A percentile compares a stretch with the other conserved stretches of the same genome.
Evolutionary conservation across 108 stramenopile genomes (phyloP).

Genomic region (Craspedostauros australis): DNA sequence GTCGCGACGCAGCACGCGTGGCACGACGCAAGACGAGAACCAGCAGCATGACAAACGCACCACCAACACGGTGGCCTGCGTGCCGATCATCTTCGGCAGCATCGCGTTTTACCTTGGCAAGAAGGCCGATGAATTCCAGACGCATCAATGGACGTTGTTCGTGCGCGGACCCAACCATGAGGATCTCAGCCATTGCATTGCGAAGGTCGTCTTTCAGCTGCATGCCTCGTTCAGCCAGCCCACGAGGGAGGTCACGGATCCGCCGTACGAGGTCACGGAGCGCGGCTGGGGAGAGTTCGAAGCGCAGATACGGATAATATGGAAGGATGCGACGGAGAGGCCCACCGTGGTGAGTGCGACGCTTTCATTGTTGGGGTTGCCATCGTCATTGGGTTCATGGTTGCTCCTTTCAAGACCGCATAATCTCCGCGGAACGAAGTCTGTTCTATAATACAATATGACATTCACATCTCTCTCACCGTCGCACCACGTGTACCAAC

Average conservation of each 20-base stretch:
- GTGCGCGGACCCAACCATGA: conserved; percentile 84
- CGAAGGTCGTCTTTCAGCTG: conserved; percentile 93
- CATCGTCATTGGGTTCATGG: background rate
- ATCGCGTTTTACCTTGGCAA: conserved; percentile 88
- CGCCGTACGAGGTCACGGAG: conserved; percentile 92
- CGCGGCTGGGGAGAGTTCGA: conserved; percentile 99
- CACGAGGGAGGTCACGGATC: conserved; percentile 65
- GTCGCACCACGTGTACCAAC: too few relatives aligned
- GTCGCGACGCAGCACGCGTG: too few relatives aligned
- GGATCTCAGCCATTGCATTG: conserved; percentile 72
- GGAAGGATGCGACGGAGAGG: conserved; percentile 82
- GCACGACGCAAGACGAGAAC: too few relatives aligned
- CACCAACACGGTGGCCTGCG: conserved; percentile 65
- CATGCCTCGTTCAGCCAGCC: conserved; percentile 93
- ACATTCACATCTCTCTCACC: too few relatives aligned
- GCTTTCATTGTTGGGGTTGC: background rate
- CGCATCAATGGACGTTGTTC: conserved; percentile 89
- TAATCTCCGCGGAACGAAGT: too few relatives aligned
- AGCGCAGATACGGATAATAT: conserved; percentile 85
- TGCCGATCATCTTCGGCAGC: conserved; percentile 92
- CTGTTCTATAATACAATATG: too few relatives aligned
- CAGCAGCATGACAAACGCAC: conserved; percentile 1
- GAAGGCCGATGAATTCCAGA: conserved; percentile 71
- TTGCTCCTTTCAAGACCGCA: too few relatives aligned
- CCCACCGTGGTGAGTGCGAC: conserved; percentile 33